Evolutionary conservation across 2,329 filamentous ascomycete species (phyloP).

Genomic region (Chrysoporthe puriensis): DNA sequence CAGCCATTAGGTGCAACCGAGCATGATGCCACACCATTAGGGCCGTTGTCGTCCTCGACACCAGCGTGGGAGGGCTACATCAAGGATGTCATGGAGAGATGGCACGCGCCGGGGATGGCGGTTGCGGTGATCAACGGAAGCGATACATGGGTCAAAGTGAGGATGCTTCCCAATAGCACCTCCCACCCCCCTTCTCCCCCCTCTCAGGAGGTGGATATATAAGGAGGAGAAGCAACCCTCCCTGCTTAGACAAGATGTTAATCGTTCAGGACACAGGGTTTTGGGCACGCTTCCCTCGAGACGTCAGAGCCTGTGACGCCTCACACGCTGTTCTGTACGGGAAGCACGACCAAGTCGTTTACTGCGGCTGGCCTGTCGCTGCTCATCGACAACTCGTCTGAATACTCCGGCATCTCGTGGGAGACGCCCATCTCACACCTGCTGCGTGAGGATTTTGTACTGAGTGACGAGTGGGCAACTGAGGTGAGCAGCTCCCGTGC

Average conservation of each 20-base stretch:
- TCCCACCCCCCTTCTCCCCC: no score
- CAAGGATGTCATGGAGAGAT: constrained; percentile 40
- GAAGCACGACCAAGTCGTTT: constrained; percentile 60
- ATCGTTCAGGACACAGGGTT: constrained; percentile 37
- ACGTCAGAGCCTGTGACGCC: constrained; percentile 41
- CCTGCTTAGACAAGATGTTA: constrained; percentile 22
- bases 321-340: constrained; percentile 58
- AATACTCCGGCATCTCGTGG: constrained; percentile 48
- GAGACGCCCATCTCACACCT: constrained; percentile 50
- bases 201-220: no score
- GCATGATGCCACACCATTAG: not conserved
- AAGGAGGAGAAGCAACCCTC: not conserved
- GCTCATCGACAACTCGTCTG: constrained; percentile 48
- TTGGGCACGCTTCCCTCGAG: constrained; percentile 41
- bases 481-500: not conserved
- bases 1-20: not conserved
- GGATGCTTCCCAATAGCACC: constrained; percentile 10
- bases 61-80: constrained; percentile 28
- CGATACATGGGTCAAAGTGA: constrained; percentile 44
- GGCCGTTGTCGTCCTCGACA: not conserved
- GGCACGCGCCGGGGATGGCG: constrained; percentile 53
- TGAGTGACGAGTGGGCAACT: constrained; percentile 50
- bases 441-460: constrained; percentile 56
- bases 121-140: constrained; percentile 53
- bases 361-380: constrained; percentile 53